Conservation (phyloP, 2,329 filamentous ascomycete genomes). For the Hortaea werneckii region DNA sequence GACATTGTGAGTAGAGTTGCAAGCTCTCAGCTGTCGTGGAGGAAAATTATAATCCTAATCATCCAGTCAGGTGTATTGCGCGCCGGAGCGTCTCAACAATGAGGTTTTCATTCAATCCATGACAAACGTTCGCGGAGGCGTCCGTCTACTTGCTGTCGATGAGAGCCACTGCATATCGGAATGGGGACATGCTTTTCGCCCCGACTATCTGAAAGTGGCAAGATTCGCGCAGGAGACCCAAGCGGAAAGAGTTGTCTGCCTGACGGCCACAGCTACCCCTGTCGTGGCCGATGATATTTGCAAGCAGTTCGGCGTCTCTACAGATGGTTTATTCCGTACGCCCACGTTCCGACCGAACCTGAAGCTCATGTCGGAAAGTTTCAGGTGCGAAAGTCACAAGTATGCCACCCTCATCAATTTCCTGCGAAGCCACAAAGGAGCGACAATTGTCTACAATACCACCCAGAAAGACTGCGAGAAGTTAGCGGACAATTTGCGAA, state of each 20-base stretch:
- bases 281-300: conserved; percentile 89
- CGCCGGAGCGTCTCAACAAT: conserved; percentile 65
- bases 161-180: conserved; percentile 98
- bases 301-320: conserved; percentile 53
- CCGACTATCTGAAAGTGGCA: conserved; percentile 80
- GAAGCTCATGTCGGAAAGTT: conserved; percentile 41
- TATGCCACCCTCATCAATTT: conserved; percentile 39
- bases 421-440: conserved; percentile 41
- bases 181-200: conserved; percentile 96
- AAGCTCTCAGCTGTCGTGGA: no score
- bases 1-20: conserved; percentile 51
- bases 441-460: conserved; percentile 53
- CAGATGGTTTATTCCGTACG: conserved; percentile 47
- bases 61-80: conserved; percentile 53
- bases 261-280: conserved; percentile 89
- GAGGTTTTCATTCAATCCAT: conserved; percentile 49
- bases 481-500: conserved; percentile 73
- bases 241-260: conserved; percentile 78
- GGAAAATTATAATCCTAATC: no score
- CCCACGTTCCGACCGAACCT: conserved; percentile 93
- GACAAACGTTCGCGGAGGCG: conserved; percentile 44
- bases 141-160: conserved; percentile 69
- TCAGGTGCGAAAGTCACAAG: conserved; percentile 35
- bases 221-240: conserved; percentile 61
- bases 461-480: conserved; percentile 49